Evolutionary conservation across 768 basidiomycete species (phyloP), one percentile per base, ranked within the genome.

Genomic region (Pleurotus sapidus): DNA sequence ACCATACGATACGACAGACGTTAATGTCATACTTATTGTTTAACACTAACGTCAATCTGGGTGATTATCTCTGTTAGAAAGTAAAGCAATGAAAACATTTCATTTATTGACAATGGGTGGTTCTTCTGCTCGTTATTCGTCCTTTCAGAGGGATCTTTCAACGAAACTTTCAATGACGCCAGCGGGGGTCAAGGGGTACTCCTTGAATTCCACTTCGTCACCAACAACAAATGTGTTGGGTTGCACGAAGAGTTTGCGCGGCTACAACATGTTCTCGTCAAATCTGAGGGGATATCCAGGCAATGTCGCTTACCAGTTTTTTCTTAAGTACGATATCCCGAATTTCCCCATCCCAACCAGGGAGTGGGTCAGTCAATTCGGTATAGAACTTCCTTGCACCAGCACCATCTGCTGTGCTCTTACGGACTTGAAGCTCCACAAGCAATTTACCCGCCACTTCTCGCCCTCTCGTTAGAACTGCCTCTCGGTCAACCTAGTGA

Each of bases 101-200:
- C 9, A 34, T 34, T 34, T 34, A 34, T 34, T 34, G 30, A 11
- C 30, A 34, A 11, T 34, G 30, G 27, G 27, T 30, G 6, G 30
- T 3, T 34, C 30, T 3, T 34, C 30, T 9, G 30, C 30, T 9
- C 8, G 30, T 11, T 34, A 34, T 43, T 23, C 7, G 20, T 45
- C 42, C 20, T 45, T 15, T 45, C 42, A 45, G 17, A 45, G n/a
- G 14, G 42, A 45, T 20, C 89, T 76, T 67, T 94, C 92, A 59
- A 95, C 84, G 72, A 88, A 89, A 63, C 89, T 90, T 71, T 92
- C 81, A 54, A 95, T 90, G 34, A 86, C 77, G 30, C 93, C 93
- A 18, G 79, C 85, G 1, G 82, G 65, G 0, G 86, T 91, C 56
- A 89, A 71, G 7, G 89, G 83, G 66, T 93, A 93, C 64, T 94